Base-by-base conservation (phyloP, 805 yeast genomes). In the Danielia oregonensis region DNA sequence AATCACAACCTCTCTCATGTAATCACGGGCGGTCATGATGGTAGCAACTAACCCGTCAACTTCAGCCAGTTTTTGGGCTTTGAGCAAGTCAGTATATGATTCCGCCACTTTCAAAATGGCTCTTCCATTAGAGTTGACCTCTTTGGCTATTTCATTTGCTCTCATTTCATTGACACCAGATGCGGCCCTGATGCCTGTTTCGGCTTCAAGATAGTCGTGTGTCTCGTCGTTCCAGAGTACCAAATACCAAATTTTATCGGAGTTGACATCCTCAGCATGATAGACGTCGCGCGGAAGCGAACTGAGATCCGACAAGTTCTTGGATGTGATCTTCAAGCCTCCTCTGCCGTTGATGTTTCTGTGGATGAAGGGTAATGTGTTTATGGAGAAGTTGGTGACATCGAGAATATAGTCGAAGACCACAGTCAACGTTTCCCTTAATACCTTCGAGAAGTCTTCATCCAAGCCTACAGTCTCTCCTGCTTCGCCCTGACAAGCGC, bases 171-270 rank as follows among this genome's bases (percentile, higher is more conserved):
- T 37, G 8, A 43, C 49, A 0, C 56, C 61, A 1, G 60, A 49
- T 1, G 68, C 68, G 2, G 54, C 52, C 4, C 45, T 44, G 24
- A 79, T 65, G 3, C 78, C 76, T 9, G 57, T 54, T 12, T 62
- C 64, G 2, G 85, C 85, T 37, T 76, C 74, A 2, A 68, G 63
- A 44, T 70, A 74, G 46, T 76, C 74, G 49, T 85, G 93, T 44
- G 66, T 69, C 48, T 85, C 93, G 51, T 85, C 94, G 54, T 85
- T 85, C 83, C 89, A 85, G n/a, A 82, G 63, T 15, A 80, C 51
- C 21, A 83, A 62, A 26, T 65, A 58, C 61, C 72, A 79, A 26
- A 33, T 30, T 10, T 63, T 37, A 10, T 36, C 31, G 2, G 65
- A 39, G 44, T 70, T 68, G 6, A 14, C 15, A 43, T 69, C 76